Conservation (phyloP, 768 basidiomycete species). For the Saitozyma podzolica region DNA sequence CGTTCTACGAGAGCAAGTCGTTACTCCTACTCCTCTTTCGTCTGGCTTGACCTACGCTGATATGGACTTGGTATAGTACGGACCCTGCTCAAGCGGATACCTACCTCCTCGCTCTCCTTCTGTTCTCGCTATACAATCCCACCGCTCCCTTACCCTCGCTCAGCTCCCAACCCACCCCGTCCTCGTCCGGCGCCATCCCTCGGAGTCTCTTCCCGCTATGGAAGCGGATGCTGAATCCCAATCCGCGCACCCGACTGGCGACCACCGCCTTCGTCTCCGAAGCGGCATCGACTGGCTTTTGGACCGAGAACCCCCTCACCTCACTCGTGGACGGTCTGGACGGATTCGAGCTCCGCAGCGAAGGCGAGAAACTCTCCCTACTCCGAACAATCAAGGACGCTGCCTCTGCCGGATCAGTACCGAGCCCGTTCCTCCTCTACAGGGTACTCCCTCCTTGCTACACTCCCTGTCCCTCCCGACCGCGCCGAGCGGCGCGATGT, state of each 20-base stretch:
- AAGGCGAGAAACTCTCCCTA: slow-evolving; percentile 72
- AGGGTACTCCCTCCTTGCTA: slow-evolving; percentile 77
- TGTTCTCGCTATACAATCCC: slow-evolving; percentile 86
- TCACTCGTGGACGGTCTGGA: slow-evolving; percentile 82
- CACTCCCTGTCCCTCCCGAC: slow-evolving; percentile 50
- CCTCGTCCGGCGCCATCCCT: slow-evolving; percentile 76
- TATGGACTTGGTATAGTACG: slow-evolving; percentile 41
- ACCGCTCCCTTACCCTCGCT: slow-evolving; percentile 67
- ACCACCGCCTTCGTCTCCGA: slow-evolving; percentile 75
- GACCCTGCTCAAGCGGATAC: slow-evolving; percentile 72
- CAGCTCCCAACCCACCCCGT: slow-evolving; percentile 73
- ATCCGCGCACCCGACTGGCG: slow-evolving; percentile 72
- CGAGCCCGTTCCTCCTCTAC: slow-evolving; percentile 77
- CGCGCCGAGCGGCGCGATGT: slow-evolving; percentile 62
- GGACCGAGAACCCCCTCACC: slow-evolving; percentile 75
- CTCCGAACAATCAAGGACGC: slow-evolving; percentile 74
- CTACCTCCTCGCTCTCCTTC: slow-evolving; percentile 82
- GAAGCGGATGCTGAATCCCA: slow-evolving; percentile 88
- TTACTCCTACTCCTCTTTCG: slow-evolving; percentile 6
- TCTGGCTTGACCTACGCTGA: slow-evolving; percentile 35
- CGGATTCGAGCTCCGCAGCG: slow-evolving; percentile 75
- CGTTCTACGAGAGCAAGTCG: slow-evolving; percentile 70
- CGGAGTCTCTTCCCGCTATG: slow-evolving; percentile 70
- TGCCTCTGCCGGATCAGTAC: slow-evolving; percentile 68
- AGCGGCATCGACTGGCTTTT: slow-evolving; percentile 66